Base-by-base conservation (phyloP, 192 early-diverging fungal genomes). In the Diversispora eburnea region DNA sequence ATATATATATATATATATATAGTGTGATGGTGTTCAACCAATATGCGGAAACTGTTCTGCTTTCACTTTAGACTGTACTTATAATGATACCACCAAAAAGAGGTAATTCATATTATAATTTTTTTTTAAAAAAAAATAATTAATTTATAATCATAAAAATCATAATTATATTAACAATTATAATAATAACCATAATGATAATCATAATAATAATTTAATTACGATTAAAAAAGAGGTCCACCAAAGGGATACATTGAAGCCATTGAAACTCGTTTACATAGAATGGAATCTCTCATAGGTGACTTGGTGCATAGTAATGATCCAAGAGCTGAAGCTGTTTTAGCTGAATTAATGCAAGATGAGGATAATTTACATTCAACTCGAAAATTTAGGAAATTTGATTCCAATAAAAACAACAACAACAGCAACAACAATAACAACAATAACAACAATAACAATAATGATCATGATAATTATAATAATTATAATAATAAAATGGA, bases 191-290 rank as follows among this genome's bases (percentile, higher is more conserved):
- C 0, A 33, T 33, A 33, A 33, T n/a, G n/a, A n/a, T n/a, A n/a
- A n/a, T n/a, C n/a, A 33, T 33, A 33, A 33, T 33, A 33, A 46
- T 10, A 15, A 42, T 45, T n/a, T 20, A 5, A 41, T 58, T 69
- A 20, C 10, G 43, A 57, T 73, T 51, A 19, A 42, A 33, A 45
- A 56, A 42, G 93, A 43, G 93, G 93, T 4, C 93, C 93, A 39
- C 90, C 91, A 22, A 92, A 92, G 73, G 93, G 93, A 41, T 94
- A 94, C 70, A 93, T 94, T 42, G 93, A 93, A 62, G 90, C 87
- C 41, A 88, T 94, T 19, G 93, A 94, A 71, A 87, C 83, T 72
- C 80, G 91, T 69, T 79, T 94, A 22, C 88, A 88, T 75, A 85
- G 85, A 67, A 83, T 91, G 75, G 92, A 94, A 76, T 80, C 82